These are phyloP conservation scores for Phoenix roebelenii DNA, from an alignment of 176 grass and related monocot genomes.

Conservation along the genomic window DNA sequence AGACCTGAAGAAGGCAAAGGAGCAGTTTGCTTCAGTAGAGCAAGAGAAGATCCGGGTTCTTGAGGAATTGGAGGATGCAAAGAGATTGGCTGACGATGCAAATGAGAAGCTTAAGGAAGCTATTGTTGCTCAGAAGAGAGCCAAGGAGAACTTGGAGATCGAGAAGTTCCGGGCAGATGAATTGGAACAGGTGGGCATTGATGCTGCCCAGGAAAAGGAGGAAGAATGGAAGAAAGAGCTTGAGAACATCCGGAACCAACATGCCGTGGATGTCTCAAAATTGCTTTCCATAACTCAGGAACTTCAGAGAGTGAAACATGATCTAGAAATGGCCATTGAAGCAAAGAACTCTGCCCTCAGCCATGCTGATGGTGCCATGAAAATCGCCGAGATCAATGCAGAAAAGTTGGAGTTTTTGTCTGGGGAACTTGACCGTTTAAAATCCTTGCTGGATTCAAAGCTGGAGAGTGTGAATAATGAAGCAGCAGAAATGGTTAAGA, in stretches of 20 bases:
- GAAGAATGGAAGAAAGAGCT: constrained; percentile 46
- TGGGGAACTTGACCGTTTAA: constrained; percentile 30
- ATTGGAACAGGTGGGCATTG: constrained; percentile 48
- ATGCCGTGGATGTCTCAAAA: constrained; percentile 36
- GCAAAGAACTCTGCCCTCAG: constrained; percentile 31
- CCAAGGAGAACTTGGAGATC: constrained; percentile 59
- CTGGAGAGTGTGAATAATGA: constrained; percentile 36
- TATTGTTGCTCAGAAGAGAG: constrained; percentile 30
- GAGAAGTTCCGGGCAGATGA: constrained; percentile 66
- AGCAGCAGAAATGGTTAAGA: constrained; percentile 22
- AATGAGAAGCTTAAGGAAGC: constrained; percentile 44
- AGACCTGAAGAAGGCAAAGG: constrained; percentile 51
- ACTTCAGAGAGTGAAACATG: constrained; percentile 34
- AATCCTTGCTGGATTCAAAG: constrained; percentile 24
- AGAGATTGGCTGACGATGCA: constrained; percentile 30
- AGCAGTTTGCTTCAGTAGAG: constrained; percentile 35
- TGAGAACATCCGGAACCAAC: constrained; percentile 33
- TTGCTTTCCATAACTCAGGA: constrained; percentile 39
- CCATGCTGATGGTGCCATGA: constrained; percentile 33
- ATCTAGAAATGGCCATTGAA: constrained; percentile 32
- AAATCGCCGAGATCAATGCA: constrained; percentile 29
- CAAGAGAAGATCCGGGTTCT: constrained; percentile 35
- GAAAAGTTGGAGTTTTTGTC: constrained; percentile 28
- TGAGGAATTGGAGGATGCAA: constrained; percentile 38
- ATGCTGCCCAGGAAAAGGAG: constrained; percentile 30